These are phyloP conservation scores for Trichoderma atroviride DNA, from an alignment of 2,329 filamentous ascomycete species.

Conservation along the genomic window DNA sequence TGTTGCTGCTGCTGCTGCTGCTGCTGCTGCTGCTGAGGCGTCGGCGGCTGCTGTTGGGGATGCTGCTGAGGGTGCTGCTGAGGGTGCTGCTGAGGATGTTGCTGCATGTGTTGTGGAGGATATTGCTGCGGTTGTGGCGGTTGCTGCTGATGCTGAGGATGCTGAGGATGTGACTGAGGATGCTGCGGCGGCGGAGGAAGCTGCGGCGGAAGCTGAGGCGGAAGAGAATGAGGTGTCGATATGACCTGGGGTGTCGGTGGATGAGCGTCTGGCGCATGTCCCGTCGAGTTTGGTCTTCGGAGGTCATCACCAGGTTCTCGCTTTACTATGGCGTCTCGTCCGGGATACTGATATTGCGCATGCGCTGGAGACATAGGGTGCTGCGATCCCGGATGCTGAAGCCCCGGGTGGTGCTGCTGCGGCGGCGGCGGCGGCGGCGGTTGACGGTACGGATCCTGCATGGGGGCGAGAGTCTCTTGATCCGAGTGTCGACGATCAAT, in stretches of 20 bases:
- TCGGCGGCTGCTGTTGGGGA: not conserved
- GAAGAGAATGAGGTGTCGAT: slow-evolving; percentile 38
- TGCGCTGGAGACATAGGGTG: slow-evolving; percentile 48
- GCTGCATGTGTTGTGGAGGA: not conserved
- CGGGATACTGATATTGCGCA: slow-evolving; percentile 48
- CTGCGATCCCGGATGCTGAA: slow-evolving; percentile 26
- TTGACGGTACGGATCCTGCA: slow-evolving; percentile 55
- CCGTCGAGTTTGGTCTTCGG: slow-evolving; percentile 57
- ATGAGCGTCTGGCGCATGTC: slow-evolving; percentile 44
- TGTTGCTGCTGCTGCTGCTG: slow-evolving; percentile 4
- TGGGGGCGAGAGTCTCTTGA: slow-evolving; percentile 56
- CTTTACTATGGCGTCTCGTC: slow-evolving; percentile 59
- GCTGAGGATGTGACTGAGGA: not conserved
- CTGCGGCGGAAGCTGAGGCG: slow-evolving; percentile 28
- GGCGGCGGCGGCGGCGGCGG: slow-evolving; percentile 32
- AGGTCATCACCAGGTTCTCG: slow-evolving; percentile 57
- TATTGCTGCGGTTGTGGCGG: not conserved
- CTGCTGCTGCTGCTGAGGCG: not conserved
- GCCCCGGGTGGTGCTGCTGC: slow-evolving; percentile 25
- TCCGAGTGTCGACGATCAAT: slow-evolving; percentile 60
- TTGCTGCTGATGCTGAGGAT: not conserved
- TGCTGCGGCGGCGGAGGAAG: not conserved
- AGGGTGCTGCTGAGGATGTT: not conserved
- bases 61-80: not conserved
- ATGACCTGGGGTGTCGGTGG: slow-evolving; percentile 39